phyloP scores from a whole-genome alignment of 805 yeast species.

The Saccharomycopsis babjevae region DNA sequence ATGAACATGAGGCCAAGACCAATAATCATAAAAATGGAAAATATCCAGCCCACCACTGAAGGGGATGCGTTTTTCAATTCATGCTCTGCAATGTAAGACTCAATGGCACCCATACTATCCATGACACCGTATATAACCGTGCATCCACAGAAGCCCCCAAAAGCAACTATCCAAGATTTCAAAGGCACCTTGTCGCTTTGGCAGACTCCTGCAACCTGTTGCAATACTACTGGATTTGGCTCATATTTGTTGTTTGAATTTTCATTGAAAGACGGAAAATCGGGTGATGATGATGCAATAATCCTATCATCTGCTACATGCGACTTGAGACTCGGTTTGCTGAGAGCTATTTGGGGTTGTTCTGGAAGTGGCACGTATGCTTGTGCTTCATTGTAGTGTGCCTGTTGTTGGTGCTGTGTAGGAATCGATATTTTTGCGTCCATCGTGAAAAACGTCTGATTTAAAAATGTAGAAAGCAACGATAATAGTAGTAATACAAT shows the following conservation, averaged over 20 bases:
- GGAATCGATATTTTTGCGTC: neutral
- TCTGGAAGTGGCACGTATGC: neutral
- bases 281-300: neutral
- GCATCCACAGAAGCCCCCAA: constrained; percentile 51
- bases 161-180: constrained; percentile 43
- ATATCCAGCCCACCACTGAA: constrained; percentile 52
- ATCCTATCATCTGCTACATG: neutral
- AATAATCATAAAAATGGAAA: constrained; percentile 44
- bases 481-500: too few relatives aligned
- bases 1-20: constrained; percentile 39
- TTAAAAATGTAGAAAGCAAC: neutral
- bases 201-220: neutral
- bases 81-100: constrained; percentile 46
- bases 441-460: neutral
- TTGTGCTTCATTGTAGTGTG: neutral
- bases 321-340: neutral
- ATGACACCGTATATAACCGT: constrained; percentile 44
- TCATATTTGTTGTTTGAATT: neutral
- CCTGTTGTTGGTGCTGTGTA: neutral
- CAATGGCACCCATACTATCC: constrained; percentile 53
- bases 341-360: neutral
- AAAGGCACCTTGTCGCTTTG: constrained; percentile 52
- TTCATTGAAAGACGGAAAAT: neutral
- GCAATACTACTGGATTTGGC: neutral
- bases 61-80: constrained; percentile 38